Conservation (phyloP, 306 rosid species). For the Senna siamea region DNA sequence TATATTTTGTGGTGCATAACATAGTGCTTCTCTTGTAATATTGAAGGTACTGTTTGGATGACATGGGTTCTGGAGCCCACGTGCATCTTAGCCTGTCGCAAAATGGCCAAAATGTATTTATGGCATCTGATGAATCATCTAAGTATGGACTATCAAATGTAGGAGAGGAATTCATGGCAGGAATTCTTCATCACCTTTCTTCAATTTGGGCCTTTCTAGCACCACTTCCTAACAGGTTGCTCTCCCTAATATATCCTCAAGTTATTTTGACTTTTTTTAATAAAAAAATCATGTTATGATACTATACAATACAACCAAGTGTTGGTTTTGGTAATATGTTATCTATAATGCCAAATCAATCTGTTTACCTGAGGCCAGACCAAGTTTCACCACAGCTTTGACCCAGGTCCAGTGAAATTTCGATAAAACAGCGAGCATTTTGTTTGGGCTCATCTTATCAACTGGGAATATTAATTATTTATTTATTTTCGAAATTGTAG, state of each 20-base stretch:
- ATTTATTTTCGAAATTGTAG: not conserved
- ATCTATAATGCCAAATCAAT: not conserved
- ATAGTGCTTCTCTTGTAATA: slow-evolving; percentile 34
- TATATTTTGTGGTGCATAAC: slow-evolving; percentile 30
- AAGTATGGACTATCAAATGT: slow-evolving; percentile 71
- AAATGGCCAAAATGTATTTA: slow-evolving; percentile 78
- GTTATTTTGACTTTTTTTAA: not conserved
- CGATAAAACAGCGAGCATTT: not conserved
- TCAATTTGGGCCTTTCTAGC: slow-evolving; percentile 79
- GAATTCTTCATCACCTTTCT: slow-evolving; percentile 79
- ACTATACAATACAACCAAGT: not conserved
- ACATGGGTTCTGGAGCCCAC: slow-evolving; percentile 90
- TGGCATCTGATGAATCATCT: slow-evolving; percentile 66
- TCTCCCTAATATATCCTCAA: slow-evolving; percentile 27
- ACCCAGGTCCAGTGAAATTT: not conserved
- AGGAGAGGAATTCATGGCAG: slow-evolving; percentile 93
- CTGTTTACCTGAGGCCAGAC: not conserved
- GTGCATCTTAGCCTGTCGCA: slow-evolving; percentile 86
- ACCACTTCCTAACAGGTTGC: slow-evolving; percentile 86
- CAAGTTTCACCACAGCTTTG: not conserved
- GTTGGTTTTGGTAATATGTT: not conserved
- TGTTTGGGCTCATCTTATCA: not conserved
- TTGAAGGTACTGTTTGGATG: slow-evolving; percentile 73
- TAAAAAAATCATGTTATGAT: slow-evolving; percentile 23
- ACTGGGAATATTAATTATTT: not conserved